Evolutionary conservation across 164 flowering plant species (phyloP), one percentile per base, ranked within the genome.

Genomic region (Magnolia kwangsiensis): DNA sequence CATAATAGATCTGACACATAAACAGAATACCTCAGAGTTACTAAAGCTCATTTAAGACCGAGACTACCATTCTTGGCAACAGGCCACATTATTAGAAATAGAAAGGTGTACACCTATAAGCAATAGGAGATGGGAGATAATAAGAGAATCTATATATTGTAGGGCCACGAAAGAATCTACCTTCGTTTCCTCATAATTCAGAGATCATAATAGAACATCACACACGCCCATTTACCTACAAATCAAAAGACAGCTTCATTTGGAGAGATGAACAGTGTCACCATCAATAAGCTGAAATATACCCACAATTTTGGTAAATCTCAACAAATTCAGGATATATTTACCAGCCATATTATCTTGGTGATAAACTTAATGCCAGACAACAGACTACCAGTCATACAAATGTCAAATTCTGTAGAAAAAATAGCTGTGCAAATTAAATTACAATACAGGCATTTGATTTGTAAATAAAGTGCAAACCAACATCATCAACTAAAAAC

Each of bases 191-290:
- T 87, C 93, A 78, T 88, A 86, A 86, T 87, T 95, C 97, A 94
- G 99, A 87, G 97, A 92, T 89, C 98, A 92, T 86, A 85, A 88
- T 83, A 93, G 94, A 80, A 80, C 81, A 81, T 81, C 83, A 82
- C 81, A 86, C 81, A 91, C 95, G 91, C 90, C 96, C 94, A 89
- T 86, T 90, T 88, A 89, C 97, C 99, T 96, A 95, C 99, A 95
- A 93, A 89, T 82, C 82, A 92, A 90, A 92, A 91, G 93, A 93
- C 80, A 88, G 90, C 74, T 92, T 91, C 87, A 92, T 87, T 93
- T 86, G 92, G 91, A 85, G 90, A 87, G 82, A 85, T 83, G 92
- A 90, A 89, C 89, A 90, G 77, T 76, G 86, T 80, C 84, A 87
- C 88, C 84, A 90, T 78, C 58, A 87, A 85, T 73, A 90, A 86